phyloP scores from a whole-genome alignment of 495 filamentous ascomycete species.

The Cryomyces antarcticus region DNA sequence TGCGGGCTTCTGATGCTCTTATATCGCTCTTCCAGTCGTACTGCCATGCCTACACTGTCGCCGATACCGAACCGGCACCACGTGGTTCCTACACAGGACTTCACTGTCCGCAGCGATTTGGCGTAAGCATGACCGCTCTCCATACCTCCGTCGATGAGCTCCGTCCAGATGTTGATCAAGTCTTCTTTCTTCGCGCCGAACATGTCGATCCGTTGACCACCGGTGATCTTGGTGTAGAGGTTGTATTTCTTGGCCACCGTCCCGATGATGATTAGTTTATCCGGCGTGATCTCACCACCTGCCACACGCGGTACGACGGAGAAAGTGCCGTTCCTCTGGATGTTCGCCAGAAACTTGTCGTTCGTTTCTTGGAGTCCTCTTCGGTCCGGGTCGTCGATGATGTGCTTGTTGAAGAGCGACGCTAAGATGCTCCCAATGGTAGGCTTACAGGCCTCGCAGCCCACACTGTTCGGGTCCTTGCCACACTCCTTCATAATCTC shows the following conservation, averaged over 20 bases:
- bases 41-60: conserved; percentile 93
- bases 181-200: conserved; percentile 89
- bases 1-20: conserved; percentile 82
- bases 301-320: conserved; percentile 73
- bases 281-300: conserved; percentile 79
- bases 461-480: conserved; percentile 50
- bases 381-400: conserved; percentile 46
- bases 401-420: conserved; percentile 66
- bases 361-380: conserved; percentile 89
- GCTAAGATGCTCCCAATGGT: conserved; percentile 69
- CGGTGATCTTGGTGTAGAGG: conserved; percentile 90
- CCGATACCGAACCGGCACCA: conserved; percentile 91
- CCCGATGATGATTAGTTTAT: conserved; percentile 76
- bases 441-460: conserved; percentile 87
- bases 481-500: conserved; percentile 75
- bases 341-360: conserved; percentile 82
- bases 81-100: conserved; percentile 84
- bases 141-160: conserved; percentile 75
- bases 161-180: conserved; percentile 72
- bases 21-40: conserved; percentile 81
- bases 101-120: conserved; percentile 79
- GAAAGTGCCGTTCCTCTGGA: conserved; percentile 87
- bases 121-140: conserved; percentile 91
- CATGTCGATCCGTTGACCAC: conserved; percentile 89
- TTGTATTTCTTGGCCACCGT: conserved; percentile 75